A percentile compares a stretch with the other conserved stretches of the same genome.
These are phyloP conservation scores for Rhizophlyctis rosea DNA, from an alignment of 192 early-diverging fungal genomes.

Conservation along the genomic window DNA sequence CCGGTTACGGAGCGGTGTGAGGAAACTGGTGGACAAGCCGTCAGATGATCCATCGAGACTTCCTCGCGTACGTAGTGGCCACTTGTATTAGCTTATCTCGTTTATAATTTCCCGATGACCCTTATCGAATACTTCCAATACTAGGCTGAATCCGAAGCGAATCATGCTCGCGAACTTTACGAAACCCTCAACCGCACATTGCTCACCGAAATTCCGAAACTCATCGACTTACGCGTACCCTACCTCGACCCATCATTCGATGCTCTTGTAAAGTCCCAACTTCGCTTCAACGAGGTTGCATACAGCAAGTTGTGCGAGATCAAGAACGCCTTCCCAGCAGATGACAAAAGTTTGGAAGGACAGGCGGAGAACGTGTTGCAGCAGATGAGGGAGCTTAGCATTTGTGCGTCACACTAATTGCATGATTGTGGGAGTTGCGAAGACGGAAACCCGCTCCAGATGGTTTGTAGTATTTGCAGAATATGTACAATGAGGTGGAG, in stretches of 20 bases:
- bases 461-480: too few relatives aligned
- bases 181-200: constrained; percentile 79
- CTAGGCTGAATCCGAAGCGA: constrained; percentile 79
- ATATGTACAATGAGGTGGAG: too few relatives aligned
- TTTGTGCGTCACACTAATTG: constrained; percentile 60
- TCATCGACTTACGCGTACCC: constrained; percentile 83
- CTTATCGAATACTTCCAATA: constrained; percentile 1
- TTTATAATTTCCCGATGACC: neutral
- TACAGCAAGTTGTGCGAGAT: constrained; percentile 68
- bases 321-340: constrained; percentile 44
- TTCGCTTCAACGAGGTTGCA: constrained; percentile 85
- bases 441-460: too few relatives aligned
- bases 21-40: constrained; percentile 81
- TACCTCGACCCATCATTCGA: constrained; percentile 96
- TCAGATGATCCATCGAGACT: constrained; percentile 65
- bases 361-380: constrained; percentile 76
- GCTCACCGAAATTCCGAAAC: constrained; percentile 81
- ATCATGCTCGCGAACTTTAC: constrained; percentile 72
- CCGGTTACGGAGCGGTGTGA: constrained; percentile 60
- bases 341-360: constrained; percentile 59
- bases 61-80: constrained; percentile 47
- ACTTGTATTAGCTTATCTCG: neutral
- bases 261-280: constrained; percentile 89
- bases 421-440: neutral
- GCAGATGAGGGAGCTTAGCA: constrained; percentile 86